A percentile compares a stretch with the other conserved stretches of the same genome.
These are phyloP conservation scores for Trifolium subterraneum DNA, from an alignment of 306 rosid species.

Conservation along the genomic window DNA sequence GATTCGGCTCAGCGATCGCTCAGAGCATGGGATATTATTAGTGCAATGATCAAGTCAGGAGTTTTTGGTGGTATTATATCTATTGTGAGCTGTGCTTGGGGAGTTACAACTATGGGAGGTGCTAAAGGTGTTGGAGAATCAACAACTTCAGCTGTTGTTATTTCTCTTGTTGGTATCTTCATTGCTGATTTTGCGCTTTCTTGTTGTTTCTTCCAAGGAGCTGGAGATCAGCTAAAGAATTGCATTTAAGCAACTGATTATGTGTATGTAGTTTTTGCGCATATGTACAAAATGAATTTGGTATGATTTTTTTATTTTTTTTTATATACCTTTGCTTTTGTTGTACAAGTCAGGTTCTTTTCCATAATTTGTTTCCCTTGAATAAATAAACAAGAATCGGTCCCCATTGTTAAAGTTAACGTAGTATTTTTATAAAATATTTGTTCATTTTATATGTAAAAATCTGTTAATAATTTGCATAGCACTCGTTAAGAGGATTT, in stretches of 20 bases:
- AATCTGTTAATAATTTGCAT: no score
- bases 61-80: conserved; percentile 92
- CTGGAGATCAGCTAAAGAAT: conserved; percentile 85
- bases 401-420: no score
- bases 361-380: no score
- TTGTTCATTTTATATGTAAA: no score
- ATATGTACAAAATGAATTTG: conserved; percentile 37
- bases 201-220: conserved; percentile 87
- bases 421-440: no score
- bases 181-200: conserved; percentile 91
- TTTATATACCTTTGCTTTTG: no score
- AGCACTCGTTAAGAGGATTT: no score
- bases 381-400: no score
- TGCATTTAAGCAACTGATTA: conserved; percentile 53
- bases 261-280: conserved; percentile 35
- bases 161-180: conserved; percentile 95
- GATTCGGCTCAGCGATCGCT: conserved; percentile 91
- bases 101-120: conserved; percentile 89
- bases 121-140: conserved; percentile 98
- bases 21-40: conserved; percentile 83
- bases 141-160: conserved; percentile 93
- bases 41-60: conserved; percentile 94
- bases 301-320: background rate
- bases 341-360: no score
- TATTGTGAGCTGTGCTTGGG: conserved; percentile 94